Evolutionary conservation across 2,329 filamentous ascomycete species (phyloP), one percentile per base, ranked within the genome.

Genomic region (Scleromitrula shiraiana): DNA sequence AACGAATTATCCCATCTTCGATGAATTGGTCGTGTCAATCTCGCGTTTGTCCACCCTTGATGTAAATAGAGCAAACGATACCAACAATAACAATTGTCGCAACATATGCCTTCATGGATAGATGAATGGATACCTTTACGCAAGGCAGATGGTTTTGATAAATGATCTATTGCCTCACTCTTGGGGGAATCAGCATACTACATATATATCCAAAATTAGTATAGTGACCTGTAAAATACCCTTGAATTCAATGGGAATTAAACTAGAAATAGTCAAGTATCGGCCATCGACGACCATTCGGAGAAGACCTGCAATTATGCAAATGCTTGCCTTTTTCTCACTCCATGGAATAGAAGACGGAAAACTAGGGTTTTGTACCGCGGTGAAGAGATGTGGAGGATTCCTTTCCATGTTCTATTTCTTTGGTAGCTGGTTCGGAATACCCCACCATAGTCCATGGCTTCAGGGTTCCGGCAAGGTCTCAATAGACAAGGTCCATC

Each of bases 381-480:
- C 45, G 45, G 45, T 22, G 37, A 27, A 19, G 12, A 29, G 35
- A 17, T 15, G 23, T 37, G 45, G 20, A 46, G 38, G 38, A 33
- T 33, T 41, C 3, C 22, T 35, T 35, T 42, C 38, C 45, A 17
- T 27, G 45, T 42, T 17, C 22, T 12, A 7, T 27, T 12, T 5
- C 17, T 44, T 44, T 37, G 26, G 7, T 46, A 12, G 32, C 32
- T 38, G 19, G 20, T 23, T 41, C 44, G 44, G 44, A 46, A 27
- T 33, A 35, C 44, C 44, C 36, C 36, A 46, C 44, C 44, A 20
- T 27, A n/a, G 14, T 38, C 9, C 19, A 39, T 37, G 33, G 33
- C 15, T 15, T 23, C 42, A 37, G 35, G 42, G 15, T 6, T 12
- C 17, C 7, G 9, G 20, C 19, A 37, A 22, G 42, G 24, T 22